Conservation (phyloP, 2,329 filamentous ascomycete genomes). For the Nothophoma quercina region DNA sequence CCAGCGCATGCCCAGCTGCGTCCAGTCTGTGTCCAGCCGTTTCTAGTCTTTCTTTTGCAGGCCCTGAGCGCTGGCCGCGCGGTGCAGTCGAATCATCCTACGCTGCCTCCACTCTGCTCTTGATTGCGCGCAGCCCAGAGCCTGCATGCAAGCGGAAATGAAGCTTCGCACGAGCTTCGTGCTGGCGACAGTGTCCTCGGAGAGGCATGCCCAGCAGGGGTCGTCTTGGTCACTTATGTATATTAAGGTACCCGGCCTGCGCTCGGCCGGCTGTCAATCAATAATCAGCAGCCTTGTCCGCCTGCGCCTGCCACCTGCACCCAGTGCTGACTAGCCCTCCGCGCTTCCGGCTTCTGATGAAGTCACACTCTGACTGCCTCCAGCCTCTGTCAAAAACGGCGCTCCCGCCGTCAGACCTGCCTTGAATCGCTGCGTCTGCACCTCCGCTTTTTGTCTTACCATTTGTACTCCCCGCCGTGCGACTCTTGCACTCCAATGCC, state of each 20-base stretch:
- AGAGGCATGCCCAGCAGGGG: slow-evolving; percentile 18
- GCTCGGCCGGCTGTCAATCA: neutral
- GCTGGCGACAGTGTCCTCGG: slow-evolving; percentile 11
- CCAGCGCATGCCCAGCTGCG: neutral
- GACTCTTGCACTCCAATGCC: slow-evolving; percentile 15
- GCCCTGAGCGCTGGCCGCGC: neutral
- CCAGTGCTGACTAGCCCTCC: slow-evolving; percentile 4
- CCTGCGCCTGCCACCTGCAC: slow-evolving; percentile 29
- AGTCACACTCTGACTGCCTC: slow-evolving; percentile 4
- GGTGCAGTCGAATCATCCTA: neutral
- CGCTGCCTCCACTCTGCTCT: neutral
- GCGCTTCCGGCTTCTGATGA: slow-evolving; percentile 8
- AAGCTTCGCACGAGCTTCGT: slow-evolving; percentile 11
- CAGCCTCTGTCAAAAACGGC: slow-evolving; percentile 29
- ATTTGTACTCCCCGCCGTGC: slow-evolving; percentile 16
- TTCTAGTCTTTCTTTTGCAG: slow-evolving; percentile 4
- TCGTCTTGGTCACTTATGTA: slow-evolving; percentile 1
- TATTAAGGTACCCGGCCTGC: slow-evolving; percentile 37
- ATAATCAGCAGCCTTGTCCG: slow-evolving; percentile 25
- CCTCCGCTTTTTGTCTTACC: slow-evolving; percentile 16
- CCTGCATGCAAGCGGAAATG: slow-evolving; percentile 15
- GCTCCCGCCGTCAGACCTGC: slow-evolving; percentile 31
- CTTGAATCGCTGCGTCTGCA: slow-evolving; percentile 8
- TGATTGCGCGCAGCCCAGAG: neutral
- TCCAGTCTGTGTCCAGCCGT: neutral